A percentile compares a stretch with the other conserved stretches of the same genome.
Conservation (phyloP, 2,329 filamentous ascomycete genomes). For the Monosporascus sp. region DNA sequence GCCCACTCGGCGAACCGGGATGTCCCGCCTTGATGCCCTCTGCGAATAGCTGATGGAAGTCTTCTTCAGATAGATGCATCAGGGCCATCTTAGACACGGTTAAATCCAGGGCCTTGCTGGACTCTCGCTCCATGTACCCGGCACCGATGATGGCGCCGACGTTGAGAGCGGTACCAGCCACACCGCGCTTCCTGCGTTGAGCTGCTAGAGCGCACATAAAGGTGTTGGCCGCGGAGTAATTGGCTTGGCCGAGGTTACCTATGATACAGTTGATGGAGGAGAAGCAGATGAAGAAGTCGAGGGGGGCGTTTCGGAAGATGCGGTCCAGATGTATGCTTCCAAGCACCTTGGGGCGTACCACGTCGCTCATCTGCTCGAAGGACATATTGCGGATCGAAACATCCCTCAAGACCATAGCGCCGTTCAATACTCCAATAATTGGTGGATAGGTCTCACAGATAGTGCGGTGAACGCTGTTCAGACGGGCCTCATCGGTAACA, state of each 20-base stretch:
- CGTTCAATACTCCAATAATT: constrained; percentile 14
- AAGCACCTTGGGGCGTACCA: no score
- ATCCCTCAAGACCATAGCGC: constrained; percentile 23
- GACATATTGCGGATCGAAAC: constrained; percentile 15
- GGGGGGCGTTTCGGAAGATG: no score
- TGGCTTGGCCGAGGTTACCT: constrained; percentile 40
- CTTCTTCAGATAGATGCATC: constrained; percentile 26
- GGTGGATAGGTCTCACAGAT: constrained; percentile 10
- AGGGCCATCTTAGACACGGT: constrained; percentile 16
- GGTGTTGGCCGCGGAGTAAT: constrained; percentile 35
- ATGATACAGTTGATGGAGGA: no score
- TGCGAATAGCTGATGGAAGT: constrained; percentile 25
- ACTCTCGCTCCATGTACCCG: constrained; percentile 12
- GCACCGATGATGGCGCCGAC: constrained; percentile 12
- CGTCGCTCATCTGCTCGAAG: constrained; percentile 10
- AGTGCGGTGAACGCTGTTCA: constrained; percentile 1
- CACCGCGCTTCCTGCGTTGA: constrained; percentile 10
- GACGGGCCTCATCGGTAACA: constrained; percentile 5
- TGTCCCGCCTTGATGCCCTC: constrained; percentile 22
- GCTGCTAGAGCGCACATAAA: constrained; percentile 19
- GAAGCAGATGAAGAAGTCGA: no score
- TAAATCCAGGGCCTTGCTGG: constrained; percentile 5
- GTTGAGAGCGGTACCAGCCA: constrained; percentile 6
- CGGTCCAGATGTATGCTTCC: no score
- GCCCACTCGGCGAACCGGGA: constrained; percentile 5